These are phyloP conservation scores for Lolium multiflorum DNA, from an alignment of 176 grass and related monocot species.

Conservation along the genomic window DNA sequence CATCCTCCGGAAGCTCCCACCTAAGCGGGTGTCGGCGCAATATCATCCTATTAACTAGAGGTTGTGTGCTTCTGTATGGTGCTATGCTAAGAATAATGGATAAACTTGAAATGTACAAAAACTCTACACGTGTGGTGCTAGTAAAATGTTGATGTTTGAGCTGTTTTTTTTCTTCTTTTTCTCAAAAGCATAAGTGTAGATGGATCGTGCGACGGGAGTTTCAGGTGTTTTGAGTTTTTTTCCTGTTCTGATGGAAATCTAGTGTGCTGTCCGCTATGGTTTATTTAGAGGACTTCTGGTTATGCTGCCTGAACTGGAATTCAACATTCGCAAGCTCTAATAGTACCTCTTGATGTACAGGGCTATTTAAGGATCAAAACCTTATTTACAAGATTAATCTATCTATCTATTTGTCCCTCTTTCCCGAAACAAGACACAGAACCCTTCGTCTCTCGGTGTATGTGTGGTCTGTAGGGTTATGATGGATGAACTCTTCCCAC, in stretches of 20 bases:
- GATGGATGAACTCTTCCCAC: too few relatives aligned
- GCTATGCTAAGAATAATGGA: conserved; percentile 28
- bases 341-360: not conserved
- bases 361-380: not conserved
- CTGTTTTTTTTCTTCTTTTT: conserved; percentile 35
- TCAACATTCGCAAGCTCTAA: not conserved
- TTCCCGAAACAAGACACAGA: too few relatives aligned
- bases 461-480: too few relatives aligned
- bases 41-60: conserved; percentile 88
- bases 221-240: not conserved
- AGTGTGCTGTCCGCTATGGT: not conserved
- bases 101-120: conserved; percentile 23
- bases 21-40: conserved; percentile 80
- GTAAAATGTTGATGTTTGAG: conserved; percentile 31
- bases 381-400: not conserved
- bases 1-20: conserved; percentile 92
- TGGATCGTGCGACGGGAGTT: conserved; percentile 16
- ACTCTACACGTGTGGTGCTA: conserved; percentile 24
- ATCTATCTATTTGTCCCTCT: too few relatives aligned
- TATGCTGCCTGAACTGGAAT: not conserved
- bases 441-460: too few relatives aligned
- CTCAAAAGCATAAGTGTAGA: conserved; percentile 18
- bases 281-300: not conserved
- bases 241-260: not conserved
- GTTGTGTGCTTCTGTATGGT: not conserved